Evolutionary conservation across 495 filamentous ascomycete genomes (phyloP).

Genomic region (Sphaerosporella brunnea): DNA sequence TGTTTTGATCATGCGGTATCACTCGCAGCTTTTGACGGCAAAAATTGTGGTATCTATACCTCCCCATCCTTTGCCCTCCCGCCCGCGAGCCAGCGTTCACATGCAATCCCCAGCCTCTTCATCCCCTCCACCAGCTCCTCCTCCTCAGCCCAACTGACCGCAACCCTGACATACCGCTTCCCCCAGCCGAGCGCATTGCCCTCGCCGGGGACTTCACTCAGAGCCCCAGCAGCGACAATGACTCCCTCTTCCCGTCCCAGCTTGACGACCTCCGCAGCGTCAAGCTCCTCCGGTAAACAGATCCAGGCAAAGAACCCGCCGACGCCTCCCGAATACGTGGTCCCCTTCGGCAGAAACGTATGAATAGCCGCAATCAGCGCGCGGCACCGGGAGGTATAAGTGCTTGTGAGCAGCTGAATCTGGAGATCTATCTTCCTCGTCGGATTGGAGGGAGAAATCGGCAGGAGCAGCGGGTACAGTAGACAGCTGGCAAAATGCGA

Average conservation of each 20-base stretch:
- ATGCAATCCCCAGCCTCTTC: slow-evolving; percentile 15
- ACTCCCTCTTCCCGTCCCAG: slow-evolving; percentile 12
- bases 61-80: background rate
- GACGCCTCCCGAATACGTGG: slow-evolving; percentile 13
- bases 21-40: too few relatives aligned
- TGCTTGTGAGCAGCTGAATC: slow-evolving; percentile 4
- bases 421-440: slow-evolving; percentile 11
- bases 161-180: slow-evolving; percentile 16
- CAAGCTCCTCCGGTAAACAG: slow-evolving; percentile 6
- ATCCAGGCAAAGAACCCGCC: slow-evolving; percentile 26
- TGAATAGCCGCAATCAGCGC: slow-evolving; percentile 9
- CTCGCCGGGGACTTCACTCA: slow-evolving; percentile 18
- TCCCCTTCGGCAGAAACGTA: slow-evolving; percentile 9
- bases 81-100: slow-evolving; percentile 14
- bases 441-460: background rate
- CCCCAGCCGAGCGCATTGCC: slow-evolving; percentile 19
- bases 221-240: slow-evolving; percentile 13
- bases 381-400: slow-evolving; percentile 13
- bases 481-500: slow-evolving; percentile 17
- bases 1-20: too few relatives aligned
- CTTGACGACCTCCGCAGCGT: slow-evolving; percentile 14
- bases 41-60: too few relatives aligned
- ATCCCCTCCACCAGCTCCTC: slow-evolving; percentile 19
- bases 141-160: slow-evolving; percentile 18
- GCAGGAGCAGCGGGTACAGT: slow-evolving; percentile 11